Evolutionary conservation across 2,329 filamentous ascomycete species (phyloP), one percentile per base, ranked within the genome.

Genomic region (Diaporthe aspalathi): DNA sequence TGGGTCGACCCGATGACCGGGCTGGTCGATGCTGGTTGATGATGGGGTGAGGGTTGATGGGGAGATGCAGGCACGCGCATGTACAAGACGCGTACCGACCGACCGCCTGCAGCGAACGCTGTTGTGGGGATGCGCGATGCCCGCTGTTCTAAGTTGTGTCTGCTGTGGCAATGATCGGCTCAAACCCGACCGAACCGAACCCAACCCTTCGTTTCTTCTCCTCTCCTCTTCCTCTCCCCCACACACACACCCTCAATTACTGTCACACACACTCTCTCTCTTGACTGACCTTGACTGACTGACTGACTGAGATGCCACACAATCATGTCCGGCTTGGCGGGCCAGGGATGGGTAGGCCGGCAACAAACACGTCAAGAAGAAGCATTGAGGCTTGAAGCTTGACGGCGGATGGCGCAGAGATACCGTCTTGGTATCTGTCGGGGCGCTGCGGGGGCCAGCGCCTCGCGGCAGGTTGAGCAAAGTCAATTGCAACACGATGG

Each of bases 311-410:
- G 32, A 32, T 22, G 22, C 20, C 45, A 49, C 20, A 49, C n/a
- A 20, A 9, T 22, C 45, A 49, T 22, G 16, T 8, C 14, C 24
- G 27, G 52, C 52, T 54, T 56, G 53, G 53, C 54, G 54, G 32
- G 32, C 20, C 53, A n/a, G 38, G 29, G n/a, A n/a, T n/a, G 32
- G 22, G 8, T n/a, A 8, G 32, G 32, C 32, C 32, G 8, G 8
- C 32, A 32, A 8, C 32, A 32, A 32, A 8, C n/a, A 32, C 32
- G 8, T 12, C 32, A 40, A 12, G 24, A 29, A 62, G 57, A 49
- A 63, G 57, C 57, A 63, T 63, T 49, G 60, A 63, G 60, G 60
- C 60, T 63, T 63, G 60, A 63, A 63, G 60, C 60, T 63, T 63
- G 60, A 47, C 45, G 60, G 43, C 60, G 60, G 43, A 43, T 38